phyloP scores from a whole-genome alignment of 257 asterid genomes.

The Forsythia suspensa region DNA sequence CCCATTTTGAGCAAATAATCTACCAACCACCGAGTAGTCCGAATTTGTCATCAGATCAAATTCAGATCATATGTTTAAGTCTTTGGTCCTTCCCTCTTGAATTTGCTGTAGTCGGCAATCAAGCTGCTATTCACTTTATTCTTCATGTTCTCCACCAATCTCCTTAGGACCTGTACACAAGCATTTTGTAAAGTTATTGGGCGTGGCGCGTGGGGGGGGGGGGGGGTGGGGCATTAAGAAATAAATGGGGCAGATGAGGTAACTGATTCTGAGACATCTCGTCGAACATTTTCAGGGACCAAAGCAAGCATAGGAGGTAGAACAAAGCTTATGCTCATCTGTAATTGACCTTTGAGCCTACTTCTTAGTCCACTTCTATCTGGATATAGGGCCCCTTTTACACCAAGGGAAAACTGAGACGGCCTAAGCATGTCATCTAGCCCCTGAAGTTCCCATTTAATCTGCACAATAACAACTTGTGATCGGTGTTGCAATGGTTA shows the following conservation, averaged over 20 bases:
- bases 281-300: slow-evolving; percentile 77
- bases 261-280: slow-evolving; percentile 86
- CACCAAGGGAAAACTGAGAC: slow-evolving; percentile 70
- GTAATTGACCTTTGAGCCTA: slow-evolving; percentile 72
- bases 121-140: slow-evolving; percentile 75
- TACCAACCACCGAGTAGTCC: too few relatives aligned
- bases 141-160: slow-evolving; percentile 84
- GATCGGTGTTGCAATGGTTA: not conserved
- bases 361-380: slow-evolving; percentile 62
- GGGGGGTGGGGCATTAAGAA: not conserved
- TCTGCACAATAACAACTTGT: slow-evolving; percentile 38
- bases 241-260: slow-evolving; percentile 23
- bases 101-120: slow-evolving; percentile 70
- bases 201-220: too few relatives aligned
- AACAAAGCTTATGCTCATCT: slow-evolving; percentile 76
- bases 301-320: slow-evolving; percentile 78
- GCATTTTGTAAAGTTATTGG: not conserved
- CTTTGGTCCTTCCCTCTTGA: slow-evolving; percentile 69
- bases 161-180: slow-evolving; percentile 58
- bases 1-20: not conserved
- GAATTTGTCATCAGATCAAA: not conserved
- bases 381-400: slow-evolving; percentile 79
- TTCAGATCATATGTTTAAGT: slow-evolving; percentile 31
- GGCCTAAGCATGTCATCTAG: slow-evolving; percentile 80
- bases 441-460: slow-evolving; percentile 94